Conservation (phyloP, 768 basidiomycete genomes). For the Mycena venus region DNA sequence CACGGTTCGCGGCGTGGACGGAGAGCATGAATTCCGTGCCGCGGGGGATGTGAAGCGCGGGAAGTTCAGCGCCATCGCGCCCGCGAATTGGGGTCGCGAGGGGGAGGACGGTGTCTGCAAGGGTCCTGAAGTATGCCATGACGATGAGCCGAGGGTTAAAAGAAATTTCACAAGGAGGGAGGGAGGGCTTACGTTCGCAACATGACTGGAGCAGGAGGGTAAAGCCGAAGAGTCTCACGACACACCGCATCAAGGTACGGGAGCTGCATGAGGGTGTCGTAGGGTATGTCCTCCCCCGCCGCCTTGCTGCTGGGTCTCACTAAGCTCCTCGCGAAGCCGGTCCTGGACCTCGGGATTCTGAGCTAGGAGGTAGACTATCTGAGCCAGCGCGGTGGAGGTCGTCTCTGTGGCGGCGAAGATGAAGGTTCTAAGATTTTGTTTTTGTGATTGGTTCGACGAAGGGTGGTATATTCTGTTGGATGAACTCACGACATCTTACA, state of each 20-base stretch:
- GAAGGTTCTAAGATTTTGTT: not conserved
- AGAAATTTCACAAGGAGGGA: no score
- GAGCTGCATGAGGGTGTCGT: not conserved
- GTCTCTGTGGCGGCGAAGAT: conserved; percentile 6
- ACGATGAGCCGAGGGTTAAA: no score
- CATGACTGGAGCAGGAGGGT: not conserved
- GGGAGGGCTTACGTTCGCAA: not conserved
- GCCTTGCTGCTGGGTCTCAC: not conserved
- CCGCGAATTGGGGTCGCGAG: conserved; percentile 47
- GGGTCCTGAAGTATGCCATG: not conserved
- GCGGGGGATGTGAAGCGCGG: conserved; percentile 39
- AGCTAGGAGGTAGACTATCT: not conserved
- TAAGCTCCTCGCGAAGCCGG: not conserved
- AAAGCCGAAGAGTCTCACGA: not conserved
- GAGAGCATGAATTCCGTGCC: conserved; percentile 44
- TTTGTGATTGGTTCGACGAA: not conserved
- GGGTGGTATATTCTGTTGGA: no score
- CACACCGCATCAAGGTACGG: not conserved
- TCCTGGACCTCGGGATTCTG: not conserved
- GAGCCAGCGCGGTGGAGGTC: not conserved
- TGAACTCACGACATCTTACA: not conserved
- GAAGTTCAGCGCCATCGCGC: conserved; percentile 39
- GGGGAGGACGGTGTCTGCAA: conserved; percentile 40
- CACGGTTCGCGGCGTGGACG: conserved; percentile 46
- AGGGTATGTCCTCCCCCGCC: not conserved